Base-by-base conservation (phyloP, 495 filamentous ascomycete genomes). In the Friedmanniomyces simplex region DNA sequence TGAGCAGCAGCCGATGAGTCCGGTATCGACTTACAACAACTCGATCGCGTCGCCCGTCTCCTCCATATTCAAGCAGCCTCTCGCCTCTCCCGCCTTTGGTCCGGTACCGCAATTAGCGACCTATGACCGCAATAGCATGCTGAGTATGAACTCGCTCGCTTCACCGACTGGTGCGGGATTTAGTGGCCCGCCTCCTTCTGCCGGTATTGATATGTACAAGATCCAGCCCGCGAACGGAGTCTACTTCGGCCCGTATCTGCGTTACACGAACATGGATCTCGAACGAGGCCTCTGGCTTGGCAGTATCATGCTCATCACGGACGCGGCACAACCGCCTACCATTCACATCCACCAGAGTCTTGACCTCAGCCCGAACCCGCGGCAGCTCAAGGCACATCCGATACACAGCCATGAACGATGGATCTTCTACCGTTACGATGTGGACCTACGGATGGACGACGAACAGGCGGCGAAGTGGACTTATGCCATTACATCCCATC, bases 241-340 rank as follows among this genome's bases (percentile, higher is more conserved):
- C 16, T 98, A 97, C 68, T 97, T 98, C 69, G 93, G 93, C 0
- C 93, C 93, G 0, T 97, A 96, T 68, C 76, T 98, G 42, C 77
- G 91, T 59, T 98, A 98, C 66, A 87, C 88, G 4, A 98, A 98
- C 66, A 96, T 98, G 91, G 88, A 98, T 57, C 64, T 96, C 34
- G 91, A 96, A 67, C 84, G 83, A 63, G 93, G 94, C 1, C 61
- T 91, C 32, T 98, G 93, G 93, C 71, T 91, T 12, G 90, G 89
- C 11, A 86, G 82, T 1, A 86, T 88, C 63, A 71, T 89, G 60
- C 81, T 98, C 24, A 82, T 96, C 13, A 95, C 91, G 0, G 91
- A 96, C 66, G 83, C 84, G 20, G 86, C 85, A n/a, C 90, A 63
- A 34, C 90, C 93, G 7, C 93, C 94, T 1, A 96, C 93, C 1